These are phyloP conservation scores for Keqinozyma sinolaborantium DNA, from an alignment of 1,139 yeast genomes.

Conservation along the genomic window DNA sequence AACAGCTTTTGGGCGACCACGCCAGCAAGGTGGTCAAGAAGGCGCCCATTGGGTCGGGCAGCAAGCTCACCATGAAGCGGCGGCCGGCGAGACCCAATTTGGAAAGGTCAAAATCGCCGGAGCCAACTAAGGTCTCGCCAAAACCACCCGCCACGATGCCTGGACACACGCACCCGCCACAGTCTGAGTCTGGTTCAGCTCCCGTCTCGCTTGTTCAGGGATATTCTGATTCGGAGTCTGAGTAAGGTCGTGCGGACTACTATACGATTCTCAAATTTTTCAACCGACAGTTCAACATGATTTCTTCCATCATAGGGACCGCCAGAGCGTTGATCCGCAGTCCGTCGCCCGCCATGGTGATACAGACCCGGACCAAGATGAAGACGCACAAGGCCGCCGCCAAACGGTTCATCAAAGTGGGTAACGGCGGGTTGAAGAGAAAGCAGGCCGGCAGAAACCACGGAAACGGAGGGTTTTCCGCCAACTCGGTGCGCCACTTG, in stretches of 20 bases:
- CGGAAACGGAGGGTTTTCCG: conserved; percentile 88
- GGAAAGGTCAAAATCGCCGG: too few species aligned
- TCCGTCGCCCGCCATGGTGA: conserved; percentile 18
- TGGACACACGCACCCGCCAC: too few species aligned
- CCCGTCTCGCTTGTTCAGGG: background rate
- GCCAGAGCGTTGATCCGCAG: conserved; percentile 17
- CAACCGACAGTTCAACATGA: background rate
- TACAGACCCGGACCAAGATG: conserved; percentile 48
- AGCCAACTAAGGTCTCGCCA: too few species aligned
- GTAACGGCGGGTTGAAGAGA: conserved; percentile 41
- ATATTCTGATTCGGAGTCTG: conserved; percentile 1
- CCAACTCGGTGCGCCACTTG: conserved; percentile 57
- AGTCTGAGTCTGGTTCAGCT: too few species aligned
- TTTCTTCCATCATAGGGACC: conserved; percentile 10
- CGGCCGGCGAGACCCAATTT: background rate
- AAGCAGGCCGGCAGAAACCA: conserved; percentile 88
- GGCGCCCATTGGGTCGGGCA: too few species aligned
- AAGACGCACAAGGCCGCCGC: conserved; percentile 78
- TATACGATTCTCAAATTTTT: background rate
- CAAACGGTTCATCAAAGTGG: conserved; percentile 77
- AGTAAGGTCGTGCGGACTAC: background rate
- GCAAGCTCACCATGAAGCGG: too few species aligned
- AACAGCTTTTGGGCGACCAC: background rate
- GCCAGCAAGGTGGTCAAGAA: background rate
- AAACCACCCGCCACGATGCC: too few species aligned